Evolutionary conservation across 1,284 basidiomycete genomes (phyloP), one percentile per base, ranked within the genome.

Genomic region (Cerioporus squamosus): DNA sequence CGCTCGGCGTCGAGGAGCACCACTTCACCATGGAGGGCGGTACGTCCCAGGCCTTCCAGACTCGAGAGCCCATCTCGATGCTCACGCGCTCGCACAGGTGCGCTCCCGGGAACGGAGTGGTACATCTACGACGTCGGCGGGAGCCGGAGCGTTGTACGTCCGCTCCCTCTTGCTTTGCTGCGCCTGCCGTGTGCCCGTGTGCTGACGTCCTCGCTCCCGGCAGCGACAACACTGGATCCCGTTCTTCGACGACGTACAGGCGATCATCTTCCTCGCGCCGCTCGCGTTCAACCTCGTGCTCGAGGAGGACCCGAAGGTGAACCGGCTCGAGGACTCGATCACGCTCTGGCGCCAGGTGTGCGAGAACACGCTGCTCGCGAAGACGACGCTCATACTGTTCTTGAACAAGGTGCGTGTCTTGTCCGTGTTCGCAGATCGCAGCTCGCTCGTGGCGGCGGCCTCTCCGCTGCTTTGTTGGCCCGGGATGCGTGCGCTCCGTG

Each of bases 191-290:
- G n/a, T 15, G 12, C 3, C 22, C 4, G 24, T 24, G 5, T 31
- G 12, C 48, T 33, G 20, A 17, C 17, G 10, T 5, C 12, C 2
- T 1, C 15, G 38, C 18, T 3, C 47, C n/a, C n/a, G n/a, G 31
- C 66, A 90, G 88, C 79, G 88, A 39, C 79, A 81, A 10, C 82
- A 84, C 4, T 91, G 89, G 90, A 85, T 86, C 66, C 83, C 85
- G 0, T 87, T 81, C 68, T 87, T 87, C 62, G 84, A 86, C 57
- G 82, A 84, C 63, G 68, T 75, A 26, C 66, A 72, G 53, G 81
- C 76, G n/a, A 77, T 78, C 77, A 65, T 82, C 58, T 83, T 82
- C 67, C 78, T 82, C 74, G 84, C 66, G 66, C 86, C 60, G 75
- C 81, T 67, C 77, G 83, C 62, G 31, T 86, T 88, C 68, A 84